A percentile compares a stretch with the other conserved stretches of the same genome.
These are phyloP conservation scores for Epipyxis sp. DNA, from an alignment of 108 stramenopile species.

Conservation along the genomic window DNA sequence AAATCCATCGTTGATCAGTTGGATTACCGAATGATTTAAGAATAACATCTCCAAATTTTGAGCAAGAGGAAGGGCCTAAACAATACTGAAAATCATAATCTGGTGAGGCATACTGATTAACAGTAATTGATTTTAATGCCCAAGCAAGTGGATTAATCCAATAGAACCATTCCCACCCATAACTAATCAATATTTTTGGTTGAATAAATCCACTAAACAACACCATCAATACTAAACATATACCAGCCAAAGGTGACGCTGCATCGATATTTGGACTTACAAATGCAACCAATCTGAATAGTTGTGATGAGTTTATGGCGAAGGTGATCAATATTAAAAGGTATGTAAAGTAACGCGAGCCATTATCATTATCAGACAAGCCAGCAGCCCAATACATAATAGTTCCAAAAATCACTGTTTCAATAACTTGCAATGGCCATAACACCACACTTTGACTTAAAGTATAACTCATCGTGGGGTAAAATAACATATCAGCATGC, in stretches of 20 bases:
- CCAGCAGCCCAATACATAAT: conserved; percentile 52
- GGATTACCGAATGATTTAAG: conserved; percentile 2
- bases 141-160: conserved; percentile 46
- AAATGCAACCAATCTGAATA: conserved; percentile 44
- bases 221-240: conserved; percentile 46
- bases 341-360: conserved; percentile 39
- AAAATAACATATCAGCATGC: conserved; percentile 74
- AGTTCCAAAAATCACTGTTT: conserved; percentile 39
- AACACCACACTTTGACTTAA: conserved; percentile 36
- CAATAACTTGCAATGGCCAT: conserved; percentile 15
- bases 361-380: conserved; percentile 29
- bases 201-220: conserved; percentile 57
- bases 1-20: neutral
- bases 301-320: conserved; percentile 42
- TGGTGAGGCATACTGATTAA: conserved; percentile 40
- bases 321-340: conserved; percentile 29
- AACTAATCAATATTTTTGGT: conserved; percentile 31
- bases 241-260: conserved; percentile 43
- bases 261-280: conserved; percentile 39
- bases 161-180: conserved; percentile 43
- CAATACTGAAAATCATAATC: neutral
- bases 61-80: neutral
- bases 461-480: conserved; percentile 64
- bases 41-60: neutral
- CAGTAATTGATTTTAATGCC: conserved; percentile 30